A percentile compares a stretch with the other conserved stretches of the same genome.
Evolutionary conservation across 768 basidiomycete genomes (phyloP).

Genomic region (Lactarius vividus): DNA sequence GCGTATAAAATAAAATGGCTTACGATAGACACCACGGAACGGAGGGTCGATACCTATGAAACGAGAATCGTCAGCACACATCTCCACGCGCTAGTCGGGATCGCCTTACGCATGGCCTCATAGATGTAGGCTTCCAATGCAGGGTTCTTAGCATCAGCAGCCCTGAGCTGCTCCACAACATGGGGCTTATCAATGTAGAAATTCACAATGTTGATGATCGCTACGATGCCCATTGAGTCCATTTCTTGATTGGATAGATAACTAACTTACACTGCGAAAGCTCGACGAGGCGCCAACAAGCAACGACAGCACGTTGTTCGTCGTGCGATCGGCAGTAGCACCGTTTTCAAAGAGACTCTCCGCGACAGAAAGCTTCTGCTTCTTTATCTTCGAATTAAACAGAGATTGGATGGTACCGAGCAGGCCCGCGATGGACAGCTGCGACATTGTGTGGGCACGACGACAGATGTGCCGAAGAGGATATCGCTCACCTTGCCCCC

Average conservation of each 20-base stretch:
- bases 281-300: constrained; percentile 68
- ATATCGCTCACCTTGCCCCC: constrained; percentile 42
- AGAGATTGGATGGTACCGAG: constrained; percentile 46
- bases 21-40: constrained; percentile 67
- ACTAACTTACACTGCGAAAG: constrained; percentile 56
- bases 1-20: constrained; percentile 29
- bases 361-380: constrained; percentile 43
- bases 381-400: constrained; percentile 47
- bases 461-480: background rate
- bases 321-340: constrained; percentile 55
- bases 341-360: constrained; percentile 58
- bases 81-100: background rate
- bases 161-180: constrained; percentile 37
- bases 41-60: constrained; percentile 65
- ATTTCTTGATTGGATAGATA: background rate
- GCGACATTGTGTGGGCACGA: background rate
- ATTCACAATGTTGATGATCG: constrained; percentile 64
- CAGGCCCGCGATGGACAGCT: constrained; percentile 41
- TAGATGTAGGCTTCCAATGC: constrained; percentile 54
- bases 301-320: constrained; percentile 69
- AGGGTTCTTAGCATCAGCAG: constrained; percentile 37
- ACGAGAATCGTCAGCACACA: constrained; percentile 15
- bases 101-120: constrained; percentile 65
- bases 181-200: constrained; percentile 51
- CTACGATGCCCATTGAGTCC: constrained; percentile 36